Conservation (phyloP, 306 rosid species). For the Benincasa hispida region DNA sequence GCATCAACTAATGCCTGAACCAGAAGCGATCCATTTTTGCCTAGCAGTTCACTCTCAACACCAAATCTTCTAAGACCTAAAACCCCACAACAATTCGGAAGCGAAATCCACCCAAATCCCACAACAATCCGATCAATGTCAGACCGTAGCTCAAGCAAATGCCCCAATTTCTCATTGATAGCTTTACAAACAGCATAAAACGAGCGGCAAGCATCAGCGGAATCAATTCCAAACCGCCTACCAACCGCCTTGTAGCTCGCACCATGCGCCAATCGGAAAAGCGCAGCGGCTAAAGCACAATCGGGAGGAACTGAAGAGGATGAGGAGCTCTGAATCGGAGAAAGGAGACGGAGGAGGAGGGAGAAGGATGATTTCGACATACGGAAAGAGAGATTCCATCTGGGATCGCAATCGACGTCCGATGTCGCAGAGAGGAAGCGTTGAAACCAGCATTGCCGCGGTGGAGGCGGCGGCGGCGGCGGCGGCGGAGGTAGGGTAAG, state of each 20-base stretch:
- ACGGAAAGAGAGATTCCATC: constrained; percentile 48
- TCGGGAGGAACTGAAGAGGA: constrained; percentile 31
- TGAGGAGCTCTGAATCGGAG: constrained; percentile 15
- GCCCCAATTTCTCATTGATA: constrained; percentile 28
- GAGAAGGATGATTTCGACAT: constrained; percentile 50
- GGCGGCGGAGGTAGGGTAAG: constrained; percentile 8
- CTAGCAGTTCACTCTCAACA: constrained; percentile 22
- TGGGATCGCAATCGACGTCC: constrained; percentile 18
- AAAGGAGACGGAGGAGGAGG: constrained; percentile 39
- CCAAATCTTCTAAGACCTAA: constrained; percentile 42
- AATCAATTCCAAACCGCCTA: constrained; percentile 42
- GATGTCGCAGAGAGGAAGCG: constrained; percentile 37
- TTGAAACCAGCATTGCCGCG: constrained; percentile 44
- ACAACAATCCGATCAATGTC: constrained; percentile 26
- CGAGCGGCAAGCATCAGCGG: constrained; percentile 39
- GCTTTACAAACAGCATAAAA: constrained; percentile 46
- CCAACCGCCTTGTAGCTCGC: constrained; percentile 44
- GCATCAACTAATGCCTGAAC: constrained; percentile 77
- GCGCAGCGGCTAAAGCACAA: constrained; percentile 47
- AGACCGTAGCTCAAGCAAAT: constrained; percentile 46
- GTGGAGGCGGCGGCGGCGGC: constrained; percentile 1
- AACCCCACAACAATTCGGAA: constrained; percentile 70
- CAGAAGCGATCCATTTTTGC: constrained; percentile 28
- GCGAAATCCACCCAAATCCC: constrained; percentile 53
- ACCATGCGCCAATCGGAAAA: constrained; percentile 65